Evolutionary conservation across 2,329 filamentous ascomycete genomes (phyloP), one percentile per base, ranked within the genome.

Genomic region (Ilyonectria destructans): DNA sequence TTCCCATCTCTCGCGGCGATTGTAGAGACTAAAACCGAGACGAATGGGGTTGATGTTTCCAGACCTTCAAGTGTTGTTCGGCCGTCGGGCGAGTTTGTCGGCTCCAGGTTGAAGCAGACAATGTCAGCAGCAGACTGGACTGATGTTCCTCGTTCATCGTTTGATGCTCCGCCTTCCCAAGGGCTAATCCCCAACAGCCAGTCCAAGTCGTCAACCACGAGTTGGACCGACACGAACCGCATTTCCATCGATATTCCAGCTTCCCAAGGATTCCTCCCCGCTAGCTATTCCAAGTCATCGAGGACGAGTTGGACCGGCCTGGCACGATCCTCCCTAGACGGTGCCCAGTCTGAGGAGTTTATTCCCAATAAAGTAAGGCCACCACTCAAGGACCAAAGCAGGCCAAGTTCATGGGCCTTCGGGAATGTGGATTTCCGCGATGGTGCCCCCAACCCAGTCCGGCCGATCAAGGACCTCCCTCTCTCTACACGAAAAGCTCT

Each of bases 1-100:
- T 71, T 74, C 46, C 23, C 66, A n/a, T 75, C 71, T 13, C 49
- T 76, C 52, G 62, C 74, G 12, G 71, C 62, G 19, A 61, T 71
- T 56, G 46, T 71, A 2, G 68, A 58, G 31, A 29, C 37, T 2
- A 31, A 54, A 5, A 9, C 46, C 2, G 49, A 26, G 15, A n/a
- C 35, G 9, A 72, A 55, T 33, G 65, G 61, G 26, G 60, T 48
- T 7, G 26, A 58, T 23, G 26, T 33, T 4, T 43, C 51, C 17
- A 72, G 71, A n/a, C 65, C 69, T 19, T 65, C 62, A 29, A 67
- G 59, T 6, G 33, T 62, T 17, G 62, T 63, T 12, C 45, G 59
- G 37, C 35, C 67, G 12, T 67, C 71, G 12, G 60, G 68, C 45
- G 69, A 71, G 12, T 31, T 58, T 4, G 45, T 19, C 10, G 40